phyloP scores from a whole-genome alignment of 805 yeast species.

The Jamesozyma lodderae region DNA sequence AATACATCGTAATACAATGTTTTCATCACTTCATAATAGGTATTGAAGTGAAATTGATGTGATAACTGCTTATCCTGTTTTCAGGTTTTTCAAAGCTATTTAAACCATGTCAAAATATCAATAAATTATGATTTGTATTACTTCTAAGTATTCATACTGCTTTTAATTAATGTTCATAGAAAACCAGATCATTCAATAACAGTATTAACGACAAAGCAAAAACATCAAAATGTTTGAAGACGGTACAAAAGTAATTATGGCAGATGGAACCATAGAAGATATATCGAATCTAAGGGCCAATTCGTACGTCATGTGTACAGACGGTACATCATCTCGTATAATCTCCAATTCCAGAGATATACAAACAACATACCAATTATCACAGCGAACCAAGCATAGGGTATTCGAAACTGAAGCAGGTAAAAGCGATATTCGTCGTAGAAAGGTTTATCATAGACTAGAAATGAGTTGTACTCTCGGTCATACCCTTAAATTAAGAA shows the following conservation, averaged over 20 bases:
- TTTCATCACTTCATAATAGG: too few species aligned
- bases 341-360: constrained; percentile 36
- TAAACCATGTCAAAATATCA: background rate
- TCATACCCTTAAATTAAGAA: constrained; percentile 14
- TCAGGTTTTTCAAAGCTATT: background rate
- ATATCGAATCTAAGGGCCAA: constrained; percentile 33
- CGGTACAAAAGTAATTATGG: constrained; percentile 36
- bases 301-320: constrained; percentile 36
- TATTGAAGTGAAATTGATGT: too few species aligned
- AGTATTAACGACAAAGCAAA: too few species aligned
- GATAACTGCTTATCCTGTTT: too few species aligned
- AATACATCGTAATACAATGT: too few species aligned
- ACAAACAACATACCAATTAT: constrained; percentile 35
- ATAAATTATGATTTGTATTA: background rate
- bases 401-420: constrained; percentile 1
- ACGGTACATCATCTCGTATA: constrained; percentile 35
- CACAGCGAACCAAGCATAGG: constrained; percentile 25
- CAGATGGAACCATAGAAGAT: constrained; percentile 31
- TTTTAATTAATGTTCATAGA: too few species aligned
- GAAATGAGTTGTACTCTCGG: constrained; percentile 19
- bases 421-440: constrained; percentile 2
- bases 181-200: too few species aligned
- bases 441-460: constrained; percentile 14
- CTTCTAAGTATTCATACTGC: too few species aligned
- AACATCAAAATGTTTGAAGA: constrained; percentile 27